Evolutionary conservation across 345 rosid genomes (phyloP).

Genomic region (Dipteronia sinensis): DNA sequence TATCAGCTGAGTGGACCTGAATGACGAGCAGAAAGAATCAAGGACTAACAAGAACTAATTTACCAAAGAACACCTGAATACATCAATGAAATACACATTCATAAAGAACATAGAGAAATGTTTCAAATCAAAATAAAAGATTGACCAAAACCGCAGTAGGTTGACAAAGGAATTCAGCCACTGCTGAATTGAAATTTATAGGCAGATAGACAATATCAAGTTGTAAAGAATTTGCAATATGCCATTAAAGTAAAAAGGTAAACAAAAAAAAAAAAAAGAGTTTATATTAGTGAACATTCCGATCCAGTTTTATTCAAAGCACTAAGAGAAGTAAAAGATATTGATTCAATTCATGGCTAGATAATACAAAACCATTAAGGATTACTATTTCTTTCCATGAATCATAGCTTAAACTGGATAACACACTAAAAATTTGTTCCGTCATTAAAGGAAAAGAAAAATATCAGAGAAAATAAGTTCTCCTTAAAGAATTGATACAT

Average conservation of each 20-base stretch:
- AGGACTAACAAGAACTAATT: slow-evolving; percentile 9
- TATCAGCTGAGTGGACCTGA: slow-evolving; percentile 87
- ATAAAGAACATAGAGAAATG: background rate
- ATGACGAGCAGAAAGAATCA: slow-evolving; percentile 24
- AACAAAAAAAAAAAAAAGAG: background rate
- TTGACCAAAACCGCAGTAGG: background rate
- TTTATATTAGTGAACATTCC: background rate
- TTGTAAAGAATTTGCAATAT: background rate
- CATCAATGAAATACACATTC: slow-evolving; percentile 9
- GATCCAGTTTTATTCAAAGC: background rate
- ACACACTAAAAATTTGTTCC: background rate
- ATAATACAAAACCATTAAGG: background rate
- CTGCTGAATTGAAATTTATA: background rate
- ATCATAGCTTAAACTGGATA: background rate
- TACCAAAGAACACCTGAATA: background rate
- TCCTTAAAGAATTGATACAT: background rate
- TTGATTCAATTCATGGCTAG: background rate
- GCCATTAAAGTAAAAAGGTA: background rate
- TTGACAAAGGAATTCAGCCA: background rate
- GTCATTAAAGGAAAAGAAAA: background rate
- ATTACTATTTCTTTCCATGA: background rate
- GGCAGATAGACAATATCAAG: background rate
- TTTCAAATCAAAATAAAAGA: background rate
- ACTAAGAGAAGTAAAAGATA: background rate
- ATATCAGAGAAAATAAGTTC: background rate